Evolutionary conservation across 495 filamentous ascomycete genomes (phyloP).

Genomic region (Neohortaea acidophila): DNA sequence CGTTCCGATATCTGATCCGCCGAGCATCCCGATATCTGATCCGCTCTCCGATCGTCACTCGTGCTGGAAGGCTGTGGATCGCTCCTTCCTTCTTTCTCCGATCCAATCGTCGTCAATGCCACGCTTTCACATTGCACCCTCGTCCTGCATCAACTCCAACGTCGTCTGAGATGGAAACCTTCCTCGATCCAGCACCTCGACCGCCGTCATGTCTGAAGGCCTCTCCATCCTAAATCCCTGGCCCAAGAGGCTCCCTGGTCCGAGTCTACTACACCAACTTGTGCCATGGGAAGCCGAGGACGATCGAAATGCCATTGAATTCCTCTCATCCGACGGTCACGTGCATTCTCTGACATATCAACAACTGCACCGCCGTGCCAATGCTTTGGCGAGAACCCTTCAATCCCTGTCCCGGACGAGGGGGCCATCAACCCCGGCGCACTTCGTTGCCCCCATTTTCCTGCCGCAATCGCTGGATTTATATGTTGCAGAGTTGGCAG

Average conservation of each 20-base stretch:
- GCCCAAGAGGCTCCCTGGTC: constrained; percentile 40
- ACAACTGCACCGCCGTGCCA: constrained; percentile 41
- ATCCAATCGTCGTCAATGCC: too few relatives aligned
- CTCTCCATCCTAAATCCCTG: constrained; percentile 49
- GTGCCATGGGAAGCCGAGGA: constrained; percentile 25
- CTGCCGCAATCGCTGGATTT: constrained; percentile 54
- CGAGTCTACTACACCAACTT: constrained; percentile 51
- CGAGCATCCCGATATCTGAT: too few relatives aligned
- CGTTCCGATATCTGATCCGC: too few relatives aligned
- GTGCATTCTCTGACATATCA: constrained; percentile 38
- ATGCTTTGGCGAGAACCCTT: constrained; percentile 38
- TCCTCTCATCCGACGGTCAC: constrained; percentile 33
- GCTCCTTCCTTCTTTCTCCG: too few relatives aligned
- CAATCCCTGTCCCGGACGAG: neutral
- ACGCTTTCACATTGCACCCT: too few relatives aligned
- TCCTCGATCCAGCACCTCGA: too few relatives aligned
- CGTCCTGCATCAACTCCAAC: too few relatives aligned
- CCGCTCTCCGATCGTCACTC: too few relatives aligned
- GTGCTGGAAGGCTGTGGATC: too few relatives aligned
- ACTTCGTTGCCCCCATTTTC: constrained; percentile 50
- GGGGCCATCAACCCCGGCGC: neutral
- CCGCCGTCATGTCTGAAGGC: too few relatives aligned
- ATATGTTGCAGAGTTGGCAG: constrained; percentile 55
- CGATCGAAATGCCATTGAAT: constrained; percentile 42
- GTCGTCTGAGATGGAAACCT: too few relatives aligned